Evolutionary conservation across 1,139 yeast species (phyloP), one percentile per base, ranked within the genome.

Genomic region (Magnusiomyces paraingens): DNA sequence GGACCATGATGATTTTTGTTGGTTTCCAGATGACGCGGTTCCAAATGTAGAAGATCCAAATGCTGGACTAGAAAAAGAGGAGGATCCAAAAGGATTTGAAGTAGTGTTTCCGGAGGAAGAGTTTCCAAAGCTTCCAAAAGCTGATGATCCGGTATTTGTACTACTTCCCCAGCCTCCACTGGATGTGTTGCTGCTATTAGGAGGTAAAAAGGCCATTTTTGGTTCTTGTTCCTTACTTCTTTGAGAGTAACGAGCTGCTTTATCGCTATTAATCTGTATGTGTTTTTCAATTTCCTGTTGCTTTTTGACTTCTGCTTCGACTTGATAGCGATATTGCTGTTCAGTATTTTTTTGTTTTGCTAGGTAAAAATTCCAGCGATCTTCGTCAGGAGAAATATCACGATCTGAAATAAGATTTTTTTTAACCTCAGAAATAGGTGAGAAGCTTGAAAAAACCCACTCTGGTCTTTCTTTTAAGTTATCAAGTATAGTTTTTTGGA

Each of bases 321-420:
- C 48, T n/a, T 50, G 38, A 35, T 52, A 32, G 22, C 41, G 15
- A 15, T 44, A 22, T 29, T 41, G 53, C 20, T 70, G 67, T 2
- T 77, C 18, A 0, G 66, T 63, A 52, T 76, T 75, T 12, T 66
- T 63, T 15, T 69, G 64, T 49, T 62, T 66, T 0, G 84, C 80
- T 52, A 75, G 72, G 59, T 73, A 68, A 57, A 72, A 81, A 58
- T 73, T 74, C 54, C 76, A 69, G 53, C 86, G 68, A 41, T 72
- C 68, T 61, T 83, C 88, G 59, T 83, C 87, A 39, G 71, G 73
- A 0, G 86, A 81, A 32, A 77, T 64, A 60, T 83, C 88, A 59
- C 84, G 67, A 0, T 77, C 80, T 1, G 70, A 62, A 5, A 83
- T 79, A 46, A 82, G 63, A 57, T 77, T 77, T 22, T 67, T 64